phyloP scores from a whole-genome alignment of 306 rosid species.

The Quercus engelmannii region DNA sequence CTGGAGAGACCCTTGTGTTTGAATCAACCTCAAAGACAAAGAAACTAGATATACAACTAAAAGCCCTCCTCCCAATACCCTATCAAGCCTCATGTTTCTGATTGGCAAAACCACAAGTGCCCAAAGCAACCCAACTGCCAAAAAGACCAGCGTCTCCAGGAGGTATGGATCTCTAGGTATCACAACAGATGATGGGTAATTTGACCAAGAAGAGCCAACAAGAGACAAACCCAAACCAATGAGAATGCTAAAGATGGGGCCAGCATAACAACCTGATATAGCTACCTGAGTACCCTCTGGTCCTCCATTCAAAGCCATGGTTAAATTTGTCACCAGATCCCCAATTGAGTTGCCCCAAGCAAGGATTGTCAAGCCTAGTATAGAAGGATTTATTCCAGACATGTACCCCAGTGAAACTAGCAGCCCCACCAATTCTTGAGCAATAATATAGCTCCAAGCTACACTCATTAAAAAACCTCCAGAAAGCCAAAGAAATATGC shows the following conservation, averaged over 20 bases:
- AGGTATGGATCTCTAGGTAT: constrained; percentile 48
- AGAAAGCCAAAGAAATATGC: constrained; percentile 41
- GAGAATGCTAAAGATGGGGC: constrained; percentile 47
- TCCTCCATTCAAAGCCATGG: constrained; percentile 49
- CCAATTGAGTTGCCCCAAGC: constrained; percentile 52
- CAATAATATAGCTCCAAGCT: constrained; percentile 53
- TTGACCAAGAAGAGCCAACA: constrained; percentile 29
- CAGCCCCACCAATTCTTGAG: constrained; percentile 47
- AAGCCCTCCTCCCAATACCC: constrained; percentile 46
- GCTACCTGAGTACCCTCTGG: constrained; percentile 49
- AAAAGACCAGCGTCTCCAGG: constrained; percentile 42
- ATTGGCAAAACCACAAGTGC: constrained; percentile 38
- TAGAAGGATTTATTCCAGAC: constrained; percentile 38
- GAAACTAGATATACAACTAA: constrained; percentile 39
- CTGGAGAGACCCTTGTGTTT: constrained; percentile 37
- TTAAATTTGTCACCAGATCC: constrained; percentile 44
- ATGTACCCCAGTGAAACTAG: constrained; percentile 39
- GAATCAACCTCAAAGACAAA: constrained; percentile 41
- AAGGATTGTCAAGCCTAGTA: constrained; percentile 37
- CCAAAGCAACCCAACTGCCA: constrained; percentile 43
- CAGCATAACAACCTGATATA: constrained; percentile 58
- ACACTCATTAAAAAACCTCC: constrained; percentile 60
- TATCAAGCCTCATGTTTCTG: constrained; percentile 46
- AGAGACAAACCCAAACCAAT: constrained; percentile 52
- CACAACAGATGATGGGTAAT: constrained; percentile 35